Evolutionary conservation across 2,329 filamentous ascomycete genomes (phyloP).

Genomic region (Stromatinia cepivora): DNA sequence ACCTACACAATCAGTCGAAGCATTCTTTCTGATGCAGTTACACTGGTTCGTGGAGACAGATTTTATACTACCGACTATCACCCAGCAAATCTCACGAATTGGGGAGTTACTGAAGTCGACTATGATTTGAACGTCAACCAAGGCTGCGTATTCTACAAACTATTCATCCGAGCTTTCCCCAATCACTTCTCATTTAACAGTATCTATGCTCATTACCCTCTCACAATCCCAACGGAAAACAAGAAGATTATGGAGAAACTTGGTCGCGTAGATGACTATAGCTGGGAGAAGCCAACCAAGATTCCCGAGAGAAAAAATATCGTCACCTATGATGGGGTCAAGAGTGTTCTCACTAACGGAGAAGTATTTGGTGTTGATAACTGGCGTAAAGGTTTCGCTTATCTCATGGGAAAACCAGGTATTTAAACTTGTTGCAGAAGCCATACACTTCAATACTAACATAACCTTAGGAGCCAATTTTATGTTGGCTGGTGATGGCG

Average conservation of each 20-base stretch:
- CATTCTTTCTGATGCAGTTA: conserved; percentile 58
- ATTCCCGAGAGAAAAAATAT: conserved; percentile 23
- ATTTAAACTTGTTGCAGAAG: background rate
- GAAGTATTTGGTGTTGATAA: conserved; percentile 39
- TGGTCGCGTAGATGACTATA: conserved; percentile 35
- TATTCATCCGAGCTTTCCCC: conserved; percentile 76
- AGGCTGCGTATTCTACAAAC: conserved; percentile 82
- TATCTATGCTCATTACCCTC: conserved; percentile 70
- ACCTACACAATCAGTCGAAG: conserved; percentile 54
- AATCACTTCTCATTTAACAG: conserved; percentile 74
- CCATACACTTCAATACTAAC: background rate
- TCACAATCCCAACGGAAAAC: conserved; percentile 70
- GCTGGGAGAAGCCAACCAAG: conserved; percentile 32
- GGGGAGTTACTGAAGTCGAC: conserved; percentile 73
- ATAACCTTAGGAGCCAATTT: conserved; percentile 46
- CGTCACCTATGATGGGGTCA: conserved; percentile 29
- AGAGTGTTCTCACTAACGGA: conserved; percentile 37
- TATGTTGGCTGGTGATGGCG: conserved; percentile 55
- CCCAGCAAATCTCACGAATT: conserved; percentile 73
- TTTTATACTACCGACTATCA: conserved; percentile 53
- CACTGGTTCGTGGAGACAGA: conserved; percentile 55
- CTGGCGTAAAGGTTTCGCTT: conserved; percentile 21
- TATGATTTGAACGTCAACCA: conserved; percentile 56
- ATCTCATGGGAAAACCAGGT: conserved; percentile 27
- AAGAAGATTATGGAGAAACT: conserved; percentile 66